Percentiles rank a stretch among this genome's conserved stretches.
These are phyloP conservation scores for Kentomonas sorsogonicus DNA, from an alignment of 208 protist genomes.

Conservation along the genomic window DNA sequence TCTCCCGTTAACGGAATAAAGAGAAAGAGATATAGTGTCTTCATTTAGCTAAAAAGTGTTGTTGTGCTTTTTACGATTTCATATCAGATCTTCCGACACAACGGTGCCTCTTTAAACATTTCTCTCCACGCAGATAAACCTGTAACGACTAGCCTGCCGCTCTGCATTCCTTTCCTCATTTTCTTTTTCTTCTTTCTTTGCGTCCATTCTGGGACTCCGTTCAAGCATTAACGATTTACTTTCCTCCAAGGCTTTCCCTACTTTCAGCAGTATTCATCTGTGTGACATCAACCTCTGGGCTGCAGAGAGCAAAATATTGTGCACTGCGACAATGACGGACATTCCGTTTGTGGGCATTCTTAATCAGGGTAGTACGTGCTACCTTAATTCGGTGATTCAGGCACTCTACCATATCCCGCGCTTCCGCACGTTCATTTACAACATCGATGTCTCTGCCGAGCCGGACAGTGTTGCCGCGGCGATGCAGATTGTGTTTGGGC, in stretches of 20 bases:
- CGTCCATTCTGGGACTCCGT: neutral
- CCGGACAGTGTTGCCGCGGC: constrained; percentile 39
- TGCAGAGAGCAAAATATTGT: constrained; percentile 4
- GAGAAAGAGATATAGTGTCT: constrained; percentile 6
- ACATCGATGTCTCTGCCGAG: constrained; percentile 13
- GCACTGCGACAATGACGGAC: constrained; percentile 7
- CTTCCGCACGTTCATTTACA: constrained; percentile 61
- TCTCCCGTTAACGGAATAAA: neutral
- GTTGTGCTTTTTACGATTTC: too few relatives aligned
- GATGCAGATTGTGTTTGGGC: constrained; percentile 68
- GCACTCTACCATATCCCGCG: constrained; percentile 69
- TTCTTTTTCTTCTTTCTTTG: constrained; percentile 21
- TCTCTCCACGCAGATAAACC: too few relatives aligned
- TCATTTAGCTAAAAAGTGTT: too few relatives aligned
- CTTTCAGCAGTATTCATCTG: neutral
- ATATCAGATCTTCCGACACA: too few relatives aligned
- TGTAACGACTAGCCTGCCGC: neutral
- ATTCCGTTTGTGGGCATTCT: constrained; percentile 61
- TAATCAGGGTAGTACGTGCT: constrained; percentile 90
- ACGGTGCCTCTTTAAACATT: too few relatives aligned
- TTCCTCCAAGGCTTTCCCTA: neutral
- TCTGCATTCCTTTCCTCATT: constrained; percentile 12
- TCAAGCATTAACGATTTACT: neutral
- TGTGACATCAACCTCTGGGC: neutral
- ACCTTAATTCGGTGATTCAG: constrained; percentile 89